Percentiles rank a stretch among this genome's conserved stretches.
phyloP scores from a whole-genome alignment of 177 flowering plant species.

The Tripterygium wilfordii region DNA sequence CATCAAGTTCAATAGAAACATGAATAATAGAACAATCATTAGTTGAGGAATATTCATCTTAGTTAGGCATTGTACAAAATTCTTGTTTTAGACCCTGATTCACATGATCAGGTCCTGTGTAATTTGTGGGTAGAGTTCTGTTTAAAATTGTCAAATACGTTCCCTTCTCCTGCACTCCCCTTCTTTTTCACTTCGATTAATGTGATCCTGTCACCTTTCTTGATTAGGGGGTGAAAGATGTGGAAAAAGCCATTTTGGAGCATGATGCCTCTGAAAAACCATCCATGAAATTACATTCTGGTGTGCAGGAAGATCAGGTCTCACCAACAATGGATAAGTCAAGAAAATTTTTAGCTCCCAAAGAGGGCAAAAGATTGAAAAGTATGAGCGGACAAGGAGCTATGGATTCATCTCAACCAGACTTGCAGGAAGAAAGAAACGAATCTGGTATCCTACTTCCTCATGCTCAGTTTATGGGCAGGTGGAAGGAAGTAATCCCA shows the following conservation, averaged over 20 bases:
- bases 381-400: not conserved
- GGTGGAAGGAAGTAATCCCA: constrained; percentile 8
- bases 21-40: too few relatives aligned
- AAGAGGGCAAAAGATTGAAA: constrained; percentile 10
- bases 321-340: constrained; percentile 11
- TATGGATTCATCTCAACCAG: constrained; percentile 6
- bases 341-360: not conserved
- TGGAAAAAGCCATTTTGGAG: constrained; percentile 4
- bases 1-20: too few relatives aligned
- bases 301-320: constrained; percentile 12
- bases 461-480: not conserved
- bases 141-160: too few relatives aligned
- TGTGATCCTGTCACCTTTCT: too few relatives aligned
- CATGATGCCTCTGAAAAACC: constrained; percentile 17
- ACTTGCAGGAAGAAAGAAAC: constrained; percentile 1
- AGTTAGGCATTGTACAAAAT: too few relatives aligned
- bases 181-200: too few relatives aligned
- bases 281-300: constrained; percentile 12
- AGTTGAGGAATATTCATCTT: too few relatives aligned
- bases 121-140: too few relatives aligned
- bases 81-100: too few relatives aligned
- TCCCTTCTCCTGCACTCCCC: too few relatives aligned
- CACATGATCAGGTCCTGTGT: too few relatives aligned
- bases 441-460: constrained; percentile 4
- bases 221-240: constrained; percentile 8